phyloP scores from a whole-genome alignment of 192 early-diverging fungal species.

The Backusella morwellensis region DNA sequence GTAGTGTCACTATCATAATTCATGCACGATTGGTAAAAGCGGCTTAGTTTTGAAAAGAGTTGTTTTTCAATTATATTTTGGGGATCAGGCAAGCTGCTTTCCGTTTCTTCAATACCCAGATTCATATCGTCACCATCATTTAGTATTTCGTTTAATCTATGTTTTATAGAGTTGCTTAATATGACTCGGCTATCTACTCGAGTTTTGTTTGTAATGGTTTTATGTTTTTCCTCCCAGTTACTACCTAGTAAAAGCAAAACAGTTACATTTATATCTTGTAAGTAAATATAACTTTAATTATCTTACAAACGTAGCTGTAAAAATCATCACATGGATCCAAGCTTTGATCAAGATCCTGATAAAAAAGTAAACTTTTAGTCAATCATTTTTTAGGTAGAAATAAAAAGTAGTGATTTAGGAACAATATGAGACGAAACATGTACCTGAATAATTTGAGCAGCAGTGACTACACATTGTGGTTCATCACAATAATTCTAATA shows the following conservation, averaged over 20 bases:
- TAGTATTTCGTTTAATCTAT: conserved; percentile 8
- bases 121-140: not conserved
- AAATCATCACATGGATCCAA: conserved; percentile 67
- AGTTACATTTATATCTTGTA: not conserved
- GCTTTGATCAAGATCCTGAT: conserved; percentile 46
- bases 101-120: not conserved
- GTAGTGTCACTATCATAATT: conserved; percentile 41
- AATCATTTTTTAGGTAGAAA: not conserved
- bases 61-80: conserved; percentile 44
- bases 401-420: not conserved
- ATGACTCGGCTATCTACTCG: not conserved
- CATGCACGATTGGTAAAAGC: conserved; percentile 57
- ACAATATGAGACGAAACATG: not conserved
- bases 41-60: conserved; percentile 56
- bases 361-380: not conserved
- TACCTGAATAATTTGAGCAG: conserved; percentile 51
- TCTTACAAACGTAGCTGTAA: conserved; percentile 56
- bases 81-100: conserved; percentile 15
- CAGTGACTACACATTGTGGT: conserved; percentile 58
- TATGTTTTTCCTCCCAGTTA: conserved; percentile 49
- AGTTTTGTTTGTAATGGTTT: conserved; percentile 61
- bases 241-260: conserved; percentile 36
- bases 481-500: conserved; percentile 39
- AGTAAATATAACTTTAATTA: not conserved
- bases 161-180: not conserved